Evolutionary conservation across 768 basidiomycete genomes (phyloP), one percentile per base, ranked within the genome.

Genomic region (Leccinum longicurvipes): DNA sequence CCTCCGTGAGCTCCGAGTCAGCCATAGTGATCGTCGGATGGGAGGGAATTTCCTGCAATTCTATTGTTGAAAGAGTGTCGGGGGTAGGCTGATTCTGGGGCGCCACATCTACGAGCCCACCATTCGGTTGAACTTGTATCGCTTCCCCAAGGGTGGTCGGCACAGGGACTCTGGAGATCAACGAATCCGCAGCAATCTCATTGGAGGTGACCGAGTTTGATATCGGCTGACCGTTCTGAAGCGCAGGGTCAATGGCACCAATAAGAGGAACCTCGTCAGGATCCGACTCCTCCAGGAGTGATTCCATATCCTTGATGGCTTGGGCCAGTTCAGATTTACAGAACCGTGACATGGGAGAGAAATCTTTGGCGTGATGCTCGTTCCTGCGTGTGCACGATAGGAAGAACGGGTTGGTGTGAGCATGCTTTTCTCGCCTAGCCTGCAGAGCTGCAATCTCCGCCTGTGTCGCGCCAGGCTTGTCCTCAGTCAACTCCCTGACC

Each of bases 291-390:
- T 63, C 54, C 24, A 85, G 62, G 31, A 90, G 71, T 27, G 61
- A 70, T 61, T 84, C 81, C 88, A 97, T 92, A 54, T 84, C 83
- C 32, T 69, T 61, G 60, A 95, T 84, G 19, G 87, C 83, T 34
- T 77, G 72, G 12, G 76, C 75, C 7, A 96, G 74, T 66, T 93
- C 91, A 1, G 68, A 69, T 53, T 75, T 74, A 58, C 79, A 79
- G 63, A 95, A 92, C 44, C 92, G 76, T 4, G 91, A 87, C 71
- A 95, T 85, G 6, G 93, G 88, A 6, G 85, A 85, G 62, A 95
- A 91, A 53, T 87, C 81, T 28, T 71, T 76, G 11, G 79, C 74
- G 21, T 77, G 74, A 63, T 93, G 91, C 56, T 91, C 89, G 51
- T 83, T 83, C 51, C 86, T 76, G 56, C 82, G 80, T 6, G 84